Percentiles rank a stretch among this genome's conserved stretches.
These are phyloP conservation scores for Strigomonas culicis DNA, from an alignment of 208 protist species.

Conservation along the genomic window DNA sequence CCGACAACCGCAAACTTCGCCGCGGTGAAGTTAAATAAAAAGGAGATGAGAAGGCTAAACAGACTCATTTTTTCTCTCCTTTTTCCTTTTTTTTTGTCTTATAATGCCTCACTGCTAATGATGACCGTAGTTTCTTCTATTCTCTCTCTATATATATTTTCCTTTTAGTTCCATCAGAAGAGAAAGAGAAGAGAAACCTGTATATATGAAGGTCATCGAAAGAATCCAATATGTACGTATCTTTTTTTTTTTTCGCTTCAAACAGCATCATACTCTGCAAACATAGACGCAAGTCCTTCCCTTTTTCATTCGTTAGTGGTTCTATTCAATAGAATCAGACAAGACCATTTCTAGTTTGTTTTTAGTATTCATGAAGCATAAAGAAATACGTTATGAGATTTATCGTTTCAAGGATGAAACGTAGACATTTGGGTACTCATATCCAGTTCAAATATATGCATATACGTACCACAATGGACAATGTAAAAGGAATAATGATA, in stretches of 20 bases:
- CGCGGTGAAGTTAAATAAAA: neutral
- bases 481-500: too few species aligned
- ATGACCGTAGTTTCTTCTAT: neutral
- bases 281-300: too few species aligned
- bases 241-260: neutral
- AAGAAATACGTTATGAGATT: neutral
- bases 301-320: too few species aligned
- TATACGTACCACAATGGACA: neutral
- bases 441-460: neutral
- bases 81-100: neutral
- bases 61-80: neutral
- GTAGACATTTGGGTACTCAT: too few species aligned
- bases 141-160: neutral
- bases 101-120: neutral
- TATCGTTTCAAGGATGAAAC: too few species aligned
- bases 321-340: too few species aligned
- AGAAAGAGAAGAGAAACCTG: neutral
- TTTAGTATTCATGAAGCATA: neutral
- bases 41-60: neutral
- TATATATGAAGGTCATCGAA: neutral
- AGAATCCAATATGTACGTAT: neutral
- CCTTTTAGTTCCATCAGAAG: neutral
- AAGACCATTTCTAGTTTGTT: neutral
- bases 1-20: neutral
- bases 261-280: too few species aligned